Evolutionary conservation across 768 basidiomycete genomes (phyloP).

Genomic region (Dacryopinax spathularia): DNA sequence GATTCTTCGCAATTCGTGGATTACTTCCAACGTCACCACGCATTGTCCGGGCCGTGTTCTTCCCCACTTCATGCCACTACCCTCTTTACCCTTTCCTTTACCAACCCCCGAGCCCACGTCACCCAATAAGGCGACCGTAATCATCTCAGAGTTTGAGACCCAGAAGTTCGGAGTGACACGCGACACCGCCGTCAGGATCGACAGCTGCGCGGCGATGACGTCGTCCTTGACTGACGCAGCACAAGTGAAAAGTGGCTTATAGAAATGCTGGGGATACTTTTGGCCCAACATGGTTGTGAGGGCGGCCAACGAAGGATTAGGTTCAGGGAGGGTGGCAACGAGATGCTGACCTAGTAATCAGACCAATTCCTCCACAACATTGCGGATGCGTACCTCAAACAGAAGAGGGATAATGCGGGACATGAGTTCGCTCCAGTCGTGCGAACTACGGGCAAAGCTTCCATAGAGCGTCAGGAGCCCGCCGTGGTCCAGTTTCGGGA

Average conservation of each 20-base stretch:
- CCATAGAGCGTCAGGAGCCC: background rate
- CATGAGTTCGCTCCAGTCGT: background rate
- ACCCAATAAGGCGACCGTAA: slow-evolving; percentile 52
- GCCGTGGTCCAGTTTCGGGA: background rate
- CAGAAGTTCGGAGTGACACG: slow-evolving; percentile 49
- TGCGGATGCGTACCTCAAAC: background rate
- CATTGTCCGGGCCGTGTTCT: slow-evolving; percentile 47
- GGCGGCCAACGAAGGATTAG: slow-evolving; percentile 28
- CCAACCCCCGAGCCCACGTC: slow-evolving; percentile 23
- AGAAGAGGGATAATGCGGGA: background rate
- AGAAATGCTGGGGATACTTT: slow-evolving; percentile 48
- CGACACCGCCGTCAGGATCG: slow-evolving; percentile 37
- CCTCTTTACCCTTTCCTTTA: slow-evolving; percentile 14
- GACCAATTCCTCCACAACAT: background rate
- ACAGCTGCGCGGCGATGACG: slow-evolving; percentile 45
- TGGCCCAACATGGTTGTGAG: slow-evolving; percentile 41
- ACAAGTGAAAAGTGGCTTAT: slow-evolving; percentile 55
- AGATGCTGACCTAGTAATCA: background rate
- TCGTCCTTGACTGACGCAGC: slow-evolving; percentile 50
- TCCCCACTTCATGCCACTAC: slow-evolving; percentile 26
- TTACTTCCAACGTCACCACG: slow-evolving; percentile 47
- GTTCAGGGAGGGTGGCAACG: background rate
- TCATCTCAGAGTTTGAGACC: slow-evolving; percentile 59
- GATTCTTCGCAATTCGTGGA: slow-evolving; percentile 21
- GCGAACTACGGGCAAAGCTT: background rate